Evolutionary conservation across 768 basidiomycete species (phyloP), one percentile per base, ranked within the genome.

Genomic region (Kwoniella dejecticola): DNA sequence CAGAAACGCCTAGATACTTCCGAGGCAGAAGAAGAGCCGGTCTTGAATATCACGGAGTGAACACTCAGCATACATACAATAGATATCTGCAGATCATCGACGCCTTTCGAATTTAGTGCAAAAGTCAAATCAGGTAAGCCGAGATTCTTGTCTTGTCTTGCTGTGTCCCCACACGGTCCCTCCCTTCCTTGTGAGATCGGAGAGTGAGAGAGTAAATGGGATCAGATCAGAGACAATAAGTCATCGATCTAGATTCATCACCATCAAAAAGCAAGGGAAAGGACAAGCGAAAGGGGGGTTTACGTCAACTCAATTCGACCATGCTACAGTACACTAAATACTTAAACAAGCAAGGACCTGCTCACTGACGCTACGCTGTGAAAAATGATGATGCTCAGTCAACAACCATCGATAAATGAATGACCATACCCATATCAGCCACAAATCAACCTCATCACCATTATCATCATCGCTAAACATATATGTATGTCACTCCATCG

Each of bases 251-350:
- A n/a, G n/a, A n/a, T n/a, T n/a, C n/a, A n/a, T n/a, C n/a, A n/a
- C n/a, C 13, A 31, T 33, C 27, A 17, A 50, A 50, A 50, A 36
- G 33, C 15, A 36, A 36, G 33, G 33, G 33, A 36, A 36, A 36
- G 33, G 33, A 36, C 7, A 36, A 36, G 33, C 33, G 33, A 36
- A 36, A 36, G 33, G 48, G 48, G n/a, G 48, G 46, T 48, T 50
- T 50, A 50, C 48, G 48, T 50, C 48, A 50, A 50, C 48, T 6
- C 7, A 11, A 47, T 47, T 47, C 17, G 7, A 47, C 45, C 21
- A 19, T 47, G 26, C 24, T 27, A 26, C 24, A 47, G 24, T 27
- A 47, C 17, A 44, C 6, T 21, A 44, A 12, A 23, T 3, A 45
- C 11, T 30, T n/a, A 23, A 48, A n/a, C 7, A 48, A 29, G 4